phyloP scores from a whole-genome alignment of 495 filamentous ascomycete genomes.

The Cryomyces antarcticus region DNA sequence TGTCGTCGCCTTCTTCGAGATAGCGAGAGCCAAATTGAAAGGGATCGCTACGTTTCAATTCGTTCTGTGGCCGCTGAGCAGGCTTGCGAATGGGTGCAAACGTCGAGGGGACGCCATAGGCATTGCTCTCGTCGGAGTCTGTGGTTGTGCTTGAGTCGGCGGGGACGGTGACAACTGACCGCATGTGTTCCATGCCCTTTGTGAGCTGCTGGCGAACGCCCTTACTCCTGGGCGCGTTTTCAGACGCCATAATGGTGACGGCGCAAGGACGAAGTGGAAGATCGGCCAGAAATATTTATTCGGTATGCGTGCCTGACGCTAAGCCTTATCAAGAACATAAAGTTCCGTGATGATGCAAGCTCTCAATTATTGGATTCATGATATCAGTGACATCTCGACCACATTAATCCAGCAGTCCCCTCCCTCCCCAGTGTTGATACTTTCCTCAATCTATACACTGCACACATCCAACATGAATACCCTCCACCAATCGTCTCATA shows the following conservation, averaged over 20 bases:
- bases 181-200: conserved; percentile 25
- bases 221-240: no score
- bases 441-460: no score
- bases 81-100: conserved; percentile 17
- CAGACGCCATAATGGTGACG: no score
- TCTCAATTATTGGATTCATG: no score
- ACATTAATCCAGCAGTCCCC: no score
- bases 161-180: conserved; percentile 16
- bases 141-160: background rate
- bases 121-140: conserved; percentile 6
- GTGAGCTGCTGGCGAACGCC: conserved; percentile 7
- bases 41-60: conserved; percentile 67
- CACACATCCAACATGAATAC: background rate
- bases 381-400: no score
- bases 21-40: conserved; percentile 88
- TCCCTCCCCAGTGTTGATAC: no score
- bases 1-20: conserved; percentile 61
- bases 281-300: no score
- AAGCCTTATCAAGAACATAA: no score
- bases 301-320: no score
- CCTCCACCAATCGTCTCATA: background rate
- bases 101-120: conserved; percentile 28
- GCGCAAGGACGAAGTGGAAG: no score
- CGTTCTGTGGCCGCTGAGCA: conserved; percentile 29
- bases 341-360: no score